These are phyloP conservation scores for Ploettnerulaceae sp. DNA, from an alignment of 2,329 filamentous ascomycete species.

Conservation along the genomic window DNA sequence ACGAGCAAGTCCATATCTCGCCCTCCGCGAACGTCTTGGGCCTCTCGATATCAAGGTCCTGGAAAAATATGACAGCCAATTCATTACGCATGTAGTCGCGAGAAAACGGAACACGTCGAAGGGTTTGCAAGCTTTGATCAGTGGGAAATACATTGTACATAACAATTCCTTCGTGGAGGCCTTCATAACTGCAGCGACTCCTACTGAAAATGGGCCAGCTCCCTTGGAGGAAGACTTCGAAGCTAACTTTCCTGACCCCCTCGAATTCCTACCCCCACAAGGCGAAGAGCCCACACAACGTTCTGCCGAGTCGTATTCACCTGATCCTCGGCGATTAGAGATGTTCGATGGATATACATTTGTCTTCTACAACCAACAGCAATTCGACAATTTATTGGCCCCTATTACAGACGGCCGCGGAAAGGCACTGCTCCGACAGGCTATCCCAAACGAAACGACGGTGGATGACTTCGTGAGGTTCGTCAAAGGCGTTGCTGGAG, in stretches of 20 bases:
- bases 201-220: slow-evolving; percentile 34
- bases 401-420: slow-evolving; percentile 76
- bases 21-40: slow-evolving; percentile 64
- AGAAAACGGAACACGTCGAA: slow-evolving; percentile 87
- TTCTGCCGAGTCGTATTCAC: slow-evolving; percentile 60
- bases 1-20: slow-evolving; percentile 58
- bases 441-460: slow-evolving; percentile 58
- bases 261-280: slow-evolving; percentile 65
- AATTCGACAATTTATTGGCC: slow-evolving; percentile 70
- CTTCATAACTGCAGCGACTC: slow-evolving; percentile 51
- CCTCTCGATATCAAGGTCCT: slow-evolving; percentile 85
- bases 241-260: slow-evolving; percentile 69
- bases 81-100: slow-evolving; percentile 83
- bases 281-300: slow-evolving; percentile 71
- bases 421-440: slow-evolving; percentile 67
- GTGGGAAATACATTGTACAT: slow-evolving; percentile 69
- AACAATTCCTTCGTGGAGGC: slow-evolving; percentile 67
- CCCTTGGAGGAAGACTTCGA: slow-evolving; percentile 77
- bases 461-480: slow-evolving; percentile 73
- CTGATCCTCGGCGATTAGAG: slow-evolving; percentile 58
- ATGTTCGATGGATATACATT: slow-evolving; percentile 88
- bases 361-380: slow-evolving; percentile 71
- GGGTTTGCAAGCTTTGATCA: slow-evolving; percentile 79
- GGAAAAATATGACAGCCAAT: slow-evolving; percentile 61
- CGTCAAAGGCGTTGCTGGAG: slow-evolving; percentile 68